These are phyloP conservation scores for Umbilicus rupestris DNA, from an alignment of 164 flowering plant species.

Conservation along the genomic window DNA sequence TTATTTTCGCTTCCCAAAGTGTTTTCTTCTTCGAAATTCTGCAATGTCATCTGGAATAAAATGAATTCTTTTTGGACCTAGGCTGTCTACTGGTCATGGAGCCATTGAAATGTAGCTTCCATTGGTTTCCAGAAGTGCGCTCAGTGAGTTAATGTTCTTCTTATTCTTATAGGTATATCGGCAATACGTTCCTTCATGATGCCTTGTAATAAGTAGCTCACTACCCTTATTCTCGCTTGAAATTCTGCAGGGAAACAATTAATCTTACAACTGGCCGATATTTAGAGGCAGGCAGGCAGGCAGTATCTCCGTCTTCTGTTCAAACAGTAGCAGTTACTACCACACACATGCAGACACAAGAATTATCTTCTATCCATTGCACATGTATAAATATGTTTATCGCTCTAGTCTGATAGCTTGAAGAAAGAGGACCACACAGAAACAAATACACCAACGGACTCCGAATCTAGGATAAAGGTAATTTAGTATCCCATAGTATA, in stretches of 20 bases:
- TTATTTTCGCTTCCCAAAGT: neutral
- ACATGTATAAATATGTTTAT: neutral
- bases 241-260: neutral
- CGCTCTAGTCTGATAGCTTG: neutral
- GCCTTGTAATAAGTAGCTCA: neutral
- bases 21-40: neutral
- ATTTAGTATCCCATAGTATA: neutral
- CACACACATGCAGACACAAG: neutral
- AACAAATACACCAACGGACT: neutral
- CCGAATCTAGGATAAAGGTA: neutral
- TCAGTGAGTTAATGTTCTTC: constrained; percentile 16
- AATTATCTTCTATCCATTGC: neutral
- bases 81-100: constrained; percentile 61
- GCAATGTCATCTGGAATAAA: neutral
- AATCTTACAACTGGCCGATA: neutral
- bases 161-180: constrained; percentile 13
- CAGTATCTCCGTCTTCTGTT: neutral
- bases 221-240: neutral
- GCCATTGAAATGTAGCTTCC: constrained; percentile 52
- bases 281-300: neutral
- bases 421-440: neutral
- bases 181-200: neutral
- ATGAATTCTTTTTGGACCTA: constrained; percentile 24
- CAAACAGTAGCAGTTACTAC: neutral
- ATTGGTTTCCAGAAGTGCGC: constrained; percentile 31